Conservation (phyloP, 1,284 basidiomycete species). For the Cystobasidiaceae sp. region DNA sequence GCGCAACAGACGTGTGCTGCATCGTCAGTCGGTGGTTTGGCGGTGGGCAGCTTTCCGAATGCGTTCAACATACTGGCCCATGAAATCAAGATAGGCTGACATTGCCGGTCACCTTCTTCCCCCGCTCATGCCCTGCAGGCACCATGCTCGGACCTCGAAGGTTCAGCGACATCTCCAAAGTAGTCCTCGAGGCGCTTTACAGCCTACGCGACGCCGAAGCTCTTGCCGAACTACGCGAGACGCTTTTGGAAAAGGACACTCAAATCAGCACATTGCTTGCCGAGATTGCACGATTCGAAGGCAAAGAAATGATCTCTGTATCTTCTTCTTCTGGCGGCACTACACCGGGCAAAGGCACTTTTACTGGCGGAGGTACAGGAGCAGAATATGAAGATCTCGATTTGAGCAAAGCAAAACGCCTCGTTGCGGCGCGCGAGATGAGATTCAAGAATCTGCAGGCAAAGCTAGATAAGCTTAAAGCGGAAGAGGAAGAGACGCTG, state of each 20-base stretch:
- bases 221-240: background rate
- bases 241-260: background rate
- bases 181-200: slow-evolving; percentile 12
- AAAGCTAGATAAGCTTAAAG: slow-evolving; percentile 16
- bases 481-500: slow-evolving; percentile 12
- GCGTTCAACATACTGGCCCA: background rate
- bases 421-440: slow-evolving; percentile 1
- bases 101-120: background rate
- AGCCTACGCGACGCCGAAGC: slow-evolving; percentile 17
- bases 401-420: slow-evolving; percentile 10
- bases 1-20: slow-evolving; percentile 4
- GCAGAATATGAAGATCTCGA: slow-evolving; percentile 15
- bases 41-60: background rate
- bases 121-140: background rate
- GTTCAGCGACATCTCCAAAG: slow-evolving; percentile 14
- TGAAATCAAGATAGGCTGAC: background rate
- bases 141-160: slow-evolving; percentile 7
- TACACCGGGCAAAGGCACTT: too few relatives aligned
- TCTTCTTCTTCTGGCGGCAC: too few relatives aligned
- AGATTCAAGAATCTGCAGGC: slow-evolving; percentile 6
- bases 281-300: background rate
- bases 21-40: slow-evolving; percentile 27
- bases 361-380: background rate
- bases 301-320: background rate
- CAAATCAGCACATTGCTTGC: slow-evolving; percentile 1